A percentile compares a stretch with the other conserved stretches of the same genome.
phyloP scores from a whole-genome alignment of 495 filamentous ascomycete genomes.

The Hypoxylon lenormandii region DNA sequence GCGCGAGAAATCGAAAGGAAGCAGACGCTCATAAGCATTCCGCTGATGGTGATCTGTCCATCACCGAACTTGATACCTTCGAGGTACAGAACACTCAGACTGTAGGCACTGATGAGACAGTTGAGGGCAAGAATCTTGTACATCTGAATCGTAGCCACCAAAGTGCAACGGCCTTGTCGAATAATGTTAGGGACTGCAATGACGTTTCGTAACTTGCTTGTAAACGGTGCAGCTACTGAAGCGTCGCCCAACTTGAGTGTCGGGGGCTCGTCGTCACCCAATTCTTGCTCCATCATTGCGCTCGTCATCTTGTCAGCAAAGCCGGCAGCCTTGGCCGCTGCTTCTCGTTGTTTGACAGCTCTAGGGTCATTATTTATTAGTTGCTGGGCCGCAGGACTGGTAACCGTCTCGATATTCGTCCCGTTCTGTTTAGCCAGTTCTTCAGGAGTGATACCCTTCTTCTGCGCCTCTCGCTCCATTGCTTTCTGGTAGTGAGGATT shows the following conservation, averaged over 20 bases:
- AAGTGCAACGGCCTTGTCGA: constrained; percentile 93
- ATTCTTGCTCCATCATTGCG: constrained; percentile 88
- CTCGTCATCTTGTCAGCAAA: constrained; percentile 88
- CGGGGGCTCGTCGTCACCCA: constrained; percentile 90
- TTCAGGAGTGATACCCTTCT: constrained; percentile 70
- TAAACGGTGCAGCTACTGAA: constrained; percentile 96
- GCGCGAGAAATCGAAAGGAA: constrained; percentile 97
- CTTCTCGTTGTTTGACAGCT: constrained; percentile 71
- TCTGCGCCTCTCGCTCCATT: constrained; percentile 81
- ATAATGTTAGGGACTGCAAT: constrained; percentile 98
- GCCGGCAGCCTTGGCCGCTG: constrained; percentile 75
- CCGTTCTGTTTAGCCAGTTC: constrained; percentile 59
- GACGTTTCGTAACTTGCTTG: constrained; percentile 95
- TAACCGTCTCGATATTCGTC: constrained; percentile 69
- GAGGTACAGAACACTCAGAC: constrained; percentile 92
- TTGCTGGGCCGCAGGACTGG: constrained; percentile 76
- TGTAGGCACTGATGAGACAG: constrained; percentile 98
- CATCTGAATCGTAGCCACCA: constrained; percentile 99
- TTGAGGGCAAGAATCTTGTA: constrained; percentile 99
- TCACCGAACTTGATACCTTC: constrained; percentile 99
- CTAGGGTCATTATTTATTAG: constrained; percentile 68
- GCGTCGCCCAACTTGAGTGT: constrained; percentile 98
- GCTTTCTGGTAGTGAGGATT: constrained; percentile 98
- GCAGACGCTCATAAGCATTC: constrained; percentile 99
- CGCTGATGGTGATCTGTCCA: constrained; percentile 97